Conservation (phyloP, 805 yeast genomes). For the Nakazawaea peltata region DNA sequence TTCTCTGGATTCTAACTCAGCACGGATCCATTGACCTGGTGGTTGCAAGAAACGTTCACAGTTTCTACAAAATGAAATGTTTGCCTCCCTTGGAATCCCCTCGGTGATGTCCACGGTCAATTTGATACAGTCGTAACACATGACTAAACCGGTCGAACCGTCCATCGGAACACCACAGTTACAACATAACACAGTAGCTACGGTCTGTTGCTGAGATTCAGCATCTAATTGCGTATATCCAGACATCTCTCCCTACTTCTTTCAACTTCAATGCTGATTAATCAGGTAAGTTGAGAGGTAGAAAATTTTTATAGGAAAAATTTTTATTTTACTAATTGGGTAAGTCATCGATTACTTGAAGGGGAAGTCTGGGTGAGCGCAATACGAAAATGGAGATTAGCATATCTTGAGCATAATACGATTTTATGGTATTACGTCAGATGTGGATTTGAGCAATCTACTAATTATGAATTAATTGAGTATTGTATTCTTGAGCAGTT, state of each 20-base stretch:
- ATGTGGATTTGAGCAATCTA: too few relatives aligned
- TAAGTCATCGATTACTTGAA: too few relatives aligned
- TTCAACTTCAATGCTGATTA: too few relatives aligned
- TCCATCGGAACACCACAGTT: slow-evolving; percentile 99
- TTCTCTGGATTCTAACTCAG: slow-evolving; percentile 88
- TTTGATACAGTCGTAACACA: slow-evolving; percentile 97
- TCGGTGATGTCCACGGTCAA: slow-evolving; percentile 89
- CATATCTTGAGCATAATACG: too few relatives aligned
- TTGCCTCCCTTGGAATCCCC: slow-evolving; percentile 91
- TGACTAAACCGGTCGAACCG: slow-evolving; percentile 85
- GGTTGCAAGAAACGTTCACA: slow-evolving; percentile 96
- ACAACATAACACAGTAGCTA: slow-evolving; percentile 91
- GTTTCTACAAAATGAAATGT: slow-evolving; percentile 89
- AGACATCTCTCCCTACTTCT: too few relatives aligned
- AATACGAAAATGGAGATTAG: too few relatives aligned
- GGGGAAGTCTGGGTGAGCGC: too few relatives aligned
- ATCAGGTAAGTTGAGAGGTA: too few relatives aligned
- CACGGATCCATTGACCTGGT: slow-evolving; percentile 87
- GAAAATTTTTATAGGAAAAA: too few relatives aligned
- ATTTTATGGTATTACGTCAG: too few relatives aligned
- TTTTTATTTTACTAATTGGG: neutral
- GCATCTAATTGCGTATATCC: slow-evolving; percentile 35
- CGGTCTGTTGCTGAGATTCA: slow-evolving; percentile 27
- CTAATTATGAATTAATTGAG: too few relatives aligned
- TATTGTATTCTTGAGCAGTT: too few relatives aligned